Base-by-base conservation (phyloP, 2,329 filamentous ascomycete species). In the Penicillium digitatum region DNA sequence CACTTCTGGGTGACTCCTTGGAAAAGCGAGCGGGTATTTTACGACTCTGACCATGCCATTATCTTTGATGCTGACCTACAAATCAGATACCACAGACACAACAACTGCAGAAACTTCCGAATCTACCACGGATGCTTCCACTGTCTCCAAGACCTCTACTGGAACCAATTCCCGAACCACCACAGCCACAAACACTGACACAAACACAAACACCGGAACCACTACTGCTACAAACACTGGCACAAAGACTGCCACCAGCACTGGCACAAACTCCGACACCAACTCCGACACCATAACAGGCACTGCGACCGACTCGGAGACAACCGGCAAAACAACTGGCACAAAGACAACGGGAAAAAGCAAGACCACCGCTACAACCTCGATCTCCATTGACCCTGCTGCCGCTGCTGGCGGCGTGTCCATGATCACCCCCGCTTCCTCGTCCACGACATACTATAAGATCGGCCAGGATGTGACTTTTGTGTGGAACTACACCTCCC, bases 401-500 rank as follows among this genome's bases (percentile, higher is more conserved):
- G 68, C 79, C 16, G 80, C 79, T 22, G 76, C 81, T 3, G 85
- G 85, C 43, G 84, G 84, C 50, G 76, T 87, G 52, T 76, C 78
- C 42, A 83, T 87, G 81, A 74, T 86, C 52, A 85, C 82, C 6
- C 85, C 85, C 2, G 74, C 75, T 47, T 68, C 76, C 9, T 68
- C 76, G 9, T 74, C 78, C 16, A 73, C 78, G 5, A 79, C 80
- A 52, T 87, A 82, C 72, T 87, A 84, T 78, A 87, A 86, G 69
- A 81, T 87, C 61, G 82, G 82, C 18, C 78, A 87, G 42, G 78
- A 76, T 56, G 74, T 87, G 29, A 87, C 84, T 0, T 86, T 87
- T 62, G 80, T 76, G 20, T 88, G 85, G 85, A 87, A 88, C 71
- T 87, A 87, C 72, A 88, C 85, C 14, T 85, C 82, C 11, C 73